Percentiles rank a stretch among this genome's conserved stretches.
Evolutionary conservation across 2,329 filamentous ascomycete species (phyloP).

Genomic region (Pseudogymnoascus sp.): DNA sequence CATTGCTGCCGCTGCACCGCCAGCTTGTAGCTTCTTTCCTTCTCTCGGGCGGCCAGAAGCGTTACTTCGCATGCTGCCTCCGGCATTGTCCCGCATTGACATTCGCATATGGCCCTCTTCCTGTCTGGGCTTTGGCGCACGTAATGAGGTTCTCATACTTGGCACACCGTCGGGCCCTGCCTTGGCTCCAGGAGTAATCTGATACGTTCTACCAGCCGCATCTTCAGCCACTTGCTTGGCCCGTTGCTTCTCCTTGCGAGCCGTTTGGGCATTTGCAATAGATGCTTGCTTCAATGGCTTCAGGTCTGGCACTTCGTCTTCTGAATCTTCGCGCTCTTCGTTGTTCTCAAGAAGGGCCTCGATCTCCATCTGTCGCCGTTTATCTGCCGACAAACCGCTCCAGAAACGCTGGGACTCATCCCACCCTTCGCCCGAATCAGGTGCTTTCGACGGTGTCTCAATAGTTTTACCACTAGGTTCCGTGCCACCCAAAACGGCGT

Average conservation of each 20-base stretch:
- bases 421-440: slow-evolving; percentile 39
- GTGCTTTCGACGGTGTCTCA: slow-evolving; percentile 15
- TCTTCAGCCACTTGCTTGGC: neutral
- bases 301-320: slow-evolving; percentile 30
- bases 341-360: slow-evolving; percentile 41
- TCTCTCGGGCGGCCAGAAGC: slow-evolving; percentile 8
- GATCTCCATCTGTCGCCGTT: slow-evolving; percentile 50
- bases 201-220: slow-evolving; percentile 28
- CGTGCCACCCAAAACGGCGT: slow-evolving; percentile 57
- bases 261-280: slow-evolving; percentile 18
- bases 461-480: slow-evolving; percentile 31
- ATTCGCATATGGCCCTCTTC: slow-evolving; percentile 17
- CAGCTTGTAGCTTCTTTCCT: slow-evolving; percentile 13
- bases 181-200: slow-evolving; percentile 31
- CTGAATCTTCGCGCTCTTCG: slow-evolving; percentile 29
- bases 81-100: slow-evolving; percentile 18
- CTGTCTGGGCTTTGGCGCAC: slow-evolving; percentile 22
- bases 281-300: slow-evolving; percentile 14
- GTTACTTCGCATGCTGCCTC: slow-evolving; percentile 1
- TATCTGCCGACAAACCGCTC: slow-evolving; percentile 55
- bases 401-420: slow-evolving; percentile 61
- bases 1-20: slow-evolving; percentile 14
- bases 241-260: slow-evolving; percentile 6
- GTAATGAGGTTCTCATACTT: slow-evolving; percentile 41
- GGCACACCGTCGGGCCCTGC: slow-evolving; percentile 20